phyloP scores from a whole-genome alignment of 2,329 filamentous ascomycete genomes.

The Aphanoascus verrucosus region DNA sequence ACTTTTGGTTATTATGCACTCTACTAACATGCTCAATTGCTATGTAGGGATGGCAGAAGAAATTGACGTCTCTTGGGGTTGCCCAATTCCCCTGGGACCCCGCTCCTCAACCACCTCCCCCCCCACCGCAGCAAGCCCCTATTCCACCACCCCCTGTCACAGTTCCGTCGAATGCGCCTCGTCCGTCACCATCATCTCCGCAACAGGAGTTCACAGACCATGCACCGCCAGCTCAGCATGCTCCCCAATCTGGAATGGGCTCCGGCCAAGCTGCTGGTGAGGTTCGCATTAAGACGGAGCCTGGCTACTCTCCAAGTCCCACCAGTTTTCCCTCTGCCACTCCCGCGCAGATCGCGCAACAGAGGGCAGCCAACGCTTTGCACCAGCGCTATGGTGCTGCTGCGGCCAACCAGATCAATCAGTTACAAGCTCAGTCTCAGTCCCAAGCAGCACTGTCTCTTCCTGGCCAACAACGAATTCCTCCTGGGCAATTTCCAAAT shows the following conservation, averaged over 20 bases:
- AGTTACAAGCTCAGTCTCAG: conserved; percentile 36
- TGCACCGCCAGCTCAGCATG: conserved; percentile 26
- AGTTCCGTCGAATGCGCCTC: conserved; percentile 37
- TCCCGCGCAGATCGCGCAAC: conserved; percentile 34
- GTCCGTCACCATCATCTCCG: conserved; percentile 23
- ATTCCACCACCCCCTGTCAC: conserved; percentile 32
- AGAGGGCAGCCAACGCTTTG: conserved; percentile 44
- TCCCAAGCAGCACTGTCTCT: conserved; percentile 28
- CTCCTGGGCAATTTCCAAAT: conserved; percentile 17
- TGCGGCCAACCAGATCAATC: conserved; percentile 35
- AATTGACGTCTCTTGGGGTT: conserved; percentile 72
- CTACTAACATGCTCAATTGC: background rate
- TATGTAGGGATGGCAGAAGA: conserved; percentile 80
- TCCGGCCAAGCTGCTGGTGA: conserved; percentile 14
- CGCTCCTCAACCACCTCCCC: conserved; percentile 51
- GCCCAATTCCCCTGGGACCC: conserved; percentile 95
- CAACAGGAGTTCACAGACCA: conserved; percentile 20
- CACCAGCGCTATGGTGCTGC: conserved; percentile 39
- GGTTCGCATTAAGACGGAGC: conserved; percentile 45
- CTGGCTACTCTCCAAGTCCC: conserved; percentile 31
- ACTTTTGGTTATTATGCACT: background rate
- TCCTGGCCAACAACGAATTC: conserved; percentile 27
- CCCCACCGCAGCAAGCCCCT: conserved; percentile 30
- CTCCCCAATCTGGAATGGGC: background rate
- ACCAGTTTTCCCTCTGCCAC: conserved; percentile 18